Base-by-base conservation (phyloP, 1,284 basidiomycete species). In the Ganoderma meredithae region DNA sequence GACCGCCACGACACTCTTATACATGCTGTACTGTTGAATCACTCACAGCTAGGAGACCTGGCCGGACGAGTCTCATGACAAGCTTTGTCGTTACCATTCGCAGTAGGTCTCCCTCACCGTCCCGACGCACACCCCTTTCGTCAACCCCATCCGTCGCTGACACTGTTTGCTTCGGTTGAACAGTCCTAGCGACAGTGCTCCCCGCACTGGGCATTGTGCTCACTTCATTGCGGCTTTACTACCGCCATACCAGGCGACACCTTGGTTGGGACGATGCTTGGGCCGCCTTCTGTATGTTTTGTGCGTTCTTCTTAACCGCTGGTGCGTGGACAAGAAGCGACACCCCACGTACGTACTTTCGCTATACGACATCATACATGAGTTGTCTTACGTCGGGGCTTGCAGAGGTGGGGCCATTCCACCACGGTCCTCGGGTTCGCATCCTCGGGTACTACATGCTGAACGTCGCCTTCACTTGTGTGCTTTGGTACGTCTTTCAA, bases 241-340 rank as follows among this genome's bases (percentile, higher is more conserved):
- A 76, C 55, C 75, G 77, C 17, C 67, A 60, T 56, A 52, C 69
- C 2, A 70, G 70, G 52, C 66, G 68, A 31, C 76, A 77, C 43
- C 65, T 79, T 15, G 77, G 77, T 44, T 75, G 66, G 67, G 78
- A 79, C 62, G 77, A 79, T 66, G 78, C 75, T 1, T 79, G 77
- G 74, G 76, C 75, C 10, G 71, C 74, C 5, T 66, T 77, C 33
- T 66, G 72, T 7, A 61, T 78, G 25, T n/a, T 74, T 4, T 71
- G 71, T 27, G 67, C 69, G 33, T 62, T 75, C 47, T 70, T 77
- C 62, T 52, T 76, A 60, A 64, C 73, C 43, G 73, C 74, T 6
- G 73, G 74, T 6, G 73, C 74, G n/a, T 79, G 76, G 76, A 71
- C 78, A 36, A 60, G 74, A 43, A 74, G 75, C 31, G 75, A 76